phyloP scores from a whole-genome alignment of 2,329 filamentous ascomycete genomes.

The Sporothrix mexicana region DNA sequence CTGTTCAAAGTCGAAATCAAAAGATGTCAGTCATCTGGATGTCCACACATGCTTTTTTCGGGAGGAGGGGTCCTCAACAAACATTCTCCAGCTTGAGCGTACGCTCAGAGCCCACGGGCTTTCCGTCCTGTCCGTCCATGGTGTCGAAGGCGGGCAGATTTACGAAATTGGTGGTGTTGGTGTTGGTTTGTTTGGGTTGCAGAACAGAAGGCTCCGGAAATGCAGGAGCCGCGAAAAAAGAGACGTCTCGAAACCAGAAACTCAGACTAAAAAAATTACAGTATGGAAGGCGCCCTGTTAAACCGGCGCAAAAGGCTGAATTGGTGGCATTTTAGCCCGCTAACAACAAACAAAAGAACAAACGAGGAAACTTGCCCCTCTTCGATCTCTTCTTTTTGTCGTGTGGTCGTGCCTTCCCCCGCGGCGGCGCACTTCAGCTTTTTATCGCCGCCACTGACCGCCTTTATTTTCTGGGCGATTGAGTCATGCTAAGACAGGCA shows the following conservation, averaged over 20 bases:
- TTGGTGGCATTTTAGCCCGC: conserved; percentile 23
- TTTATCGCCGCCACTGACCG: conserved; percentile 35
- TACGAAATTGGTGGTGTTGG: not conserved
- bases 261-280: conserved; percentile 8
- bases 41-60: not conserved
- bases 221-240: conserved; percentile 14
- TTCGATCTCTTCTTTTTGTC: not conserved
- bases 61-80: conserved; percentile 41
- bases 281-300: conserved; percentile 14
- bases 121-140: conserved; percentile 35
- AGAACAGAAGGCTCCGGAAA: conserved; percentile 14
- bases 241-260: not conserved
- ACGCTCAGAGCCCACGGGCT: conserved; percentile 35
- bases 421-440: conserved; percentile 1
- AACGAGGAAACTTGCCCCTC: conserved; percentile 33
- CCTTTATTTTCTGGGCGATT: conserved; percentile 29
- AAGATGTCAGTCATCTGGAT: not conserved
- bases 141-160: conserved; percentile 14
- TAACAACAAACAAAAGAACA: conserved; percentile 5
- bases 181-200: conserved; percentile 26
- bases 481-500: conserved; percentile 16
- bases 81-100: conserved; percentile 44
- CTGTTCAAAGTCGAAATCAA: conserved; percentile 46
- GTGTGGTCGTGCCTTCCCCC: conserved; percentile 31
- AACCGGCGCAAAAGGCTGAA: conserved; percentile 31